Base-by-base conservation (phyloP, 2,329 filamentous ascomycete genomes). In the Fusarium falciforme region DNA sequence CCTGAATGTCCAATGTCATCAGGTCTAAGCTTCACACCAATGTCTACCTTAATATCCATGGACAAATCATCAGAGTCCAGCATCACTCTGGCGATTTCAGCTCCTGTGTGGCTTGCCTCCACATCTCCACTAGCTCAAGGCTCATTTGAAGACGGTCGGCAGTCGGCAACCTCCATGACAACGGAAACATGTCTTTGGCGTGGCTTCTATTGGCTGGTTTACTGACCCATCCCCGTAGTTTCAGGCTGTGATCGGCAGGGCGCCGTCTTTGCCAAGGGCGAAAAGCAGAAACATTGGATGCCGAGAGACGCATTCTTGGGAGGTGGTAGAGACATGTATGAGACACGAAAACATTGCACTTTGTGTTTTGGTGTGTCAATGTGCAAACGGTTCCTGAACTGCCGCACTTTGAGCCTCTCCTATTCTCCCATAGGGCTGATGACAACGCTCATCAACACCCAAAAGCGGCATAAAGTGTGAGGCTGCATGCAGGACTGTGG, bases 361-460 rank as follows among this genome's bases (percentile, higher is more conserved):
- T 16, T 17, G n/a, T 57, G n/a, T 16, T 11, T 29, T 17, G 20
- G 29, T 25, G 29, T 38, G 31, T 22, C 16, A 27, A 36, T 25
- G 20, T 58, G 52, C 31, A 55, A 55, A 31, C 27, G 5, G 22
- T n/a, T 49, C 47, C 11, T 52, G 12, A 36, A 33, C 14, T 57
- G 31, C 29, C 25, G 16, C 9, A 27, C 20, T 25, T 25, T 58
- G 14, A 36, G 14, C 17, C 10, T 55, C 25, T 11, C 38, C 27
- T 52, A 49, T 52, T 44, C 60, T 38, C 31, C 20, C 52, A 16
- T 70, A 70, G 60, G 66, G 67, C 67, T 70, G 67, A 65, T 60
- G 11, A 31, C 33, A 61, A 35, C 58, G 20, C 22, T 40, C 27
- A 35, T 38, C 25, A n/a, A 25, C 54, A 57, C 12, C 31, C 25